A percentile compares a stretch with the other conserved stretches of the same genome.
These are phyloP conservation scores for Tolypocladium ophioglossoides DNA, from an alignment of 2,329 filamentous ascomycete genomes.

Conservation along the genomic window DNA sequence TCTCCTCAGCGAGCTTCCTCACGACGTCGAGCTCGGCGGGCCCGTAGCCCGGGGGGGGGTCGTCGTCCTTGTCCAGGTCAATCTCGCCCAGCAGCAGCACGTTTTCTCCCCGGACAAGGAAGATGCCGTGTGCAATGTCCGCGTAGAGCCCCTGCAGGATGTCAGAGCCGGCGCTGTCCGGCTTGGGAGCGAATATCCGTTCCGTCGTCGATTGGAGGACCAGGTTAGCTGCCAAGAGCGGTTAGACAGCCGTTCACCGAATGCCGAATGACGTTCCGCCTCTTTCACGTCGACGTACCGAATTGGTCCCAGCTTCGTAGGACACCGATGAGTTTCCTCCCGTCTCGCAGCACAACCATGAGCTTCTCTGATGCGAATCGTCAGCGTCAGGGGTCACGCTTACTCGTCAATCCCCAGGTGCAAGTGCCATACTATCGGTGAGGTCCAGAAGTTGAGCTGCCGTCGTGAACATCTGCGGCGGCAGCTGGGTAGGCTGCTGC, in stretches of 20 bases:
- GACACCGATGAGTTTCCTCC: slow-evolving; percentile 86
- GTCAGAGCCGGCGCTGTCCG: slow-evolving; percentile 25
- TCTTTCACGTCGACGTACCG: slow-evolving; percentile 37
- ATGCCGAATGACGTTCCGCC: not conserved
- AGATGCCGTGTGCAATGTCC: slow-evolving; percentile 77
- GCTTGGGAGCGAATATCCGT: slow-evolving; percentile 61
- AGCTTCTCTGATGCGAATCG: slow-evolving; percentile 65
- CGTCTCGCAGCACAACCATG: slow-evolving; percentile 81
- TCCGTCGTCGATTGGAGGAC: slow-evolving; percentile 90
- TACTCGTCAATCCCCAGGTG: not conserved
- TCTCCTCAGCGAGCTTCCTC: slow-evolving; percentile 60
- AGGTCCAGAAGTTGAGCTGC: slow-evolving; percentile 91
- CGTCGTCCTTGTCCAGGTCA: slow-evolving; percentile 91
- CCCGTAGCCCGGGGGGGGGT: slow-evolving; percentile 63
- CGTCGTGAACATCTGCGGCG: slow-evolving; percentile 97
- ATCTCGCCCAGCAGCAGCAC: slow-evolving; percentile 94
- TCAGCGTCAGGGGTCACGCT: slow-evolving; percentile 8
- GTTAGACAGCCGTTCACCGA: not conserved
- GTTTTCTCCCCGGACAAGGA: slow-evolving; percentile 90
- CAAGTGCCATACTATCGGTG: slow-evolving; percentile 71
- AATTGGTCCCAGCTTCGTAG: slow-evolving; percentile 97
- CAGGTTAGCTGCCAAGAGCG: slow-evolving; percentile 60
- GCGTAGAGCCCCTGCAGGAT: slow-evolving; percentile 52
- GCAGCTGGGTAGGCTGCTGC: slow-evolving; percentile 52
- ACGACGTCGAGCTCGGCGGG: slow-evolving; percentile 58